Conservation (phyloP, 106 monocot genomes). For the Dendrobium nobile region DNA sequence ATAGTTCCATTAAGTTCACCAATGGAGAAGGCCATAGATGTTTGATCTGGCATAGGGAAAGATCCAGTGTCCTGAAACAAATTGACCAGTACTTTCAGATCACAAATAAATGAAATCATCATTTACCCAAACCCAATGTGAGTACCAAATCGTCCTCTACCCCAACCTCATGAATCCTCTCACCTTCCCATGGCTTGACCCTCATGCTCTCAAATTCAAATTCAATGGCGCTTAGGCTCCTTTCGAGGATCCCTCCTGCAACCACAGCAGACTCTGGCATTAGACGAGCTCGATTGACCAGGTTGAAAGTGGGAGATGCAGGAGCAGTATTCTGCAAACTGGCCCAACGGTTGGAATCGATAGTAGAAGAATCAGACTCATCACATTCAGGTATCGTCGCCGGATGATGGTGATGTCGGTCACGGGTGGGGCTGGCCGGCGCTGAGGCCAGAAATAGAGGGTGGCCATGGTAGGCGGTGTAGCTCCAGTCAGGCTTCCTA, state of each 20-base stretch:
- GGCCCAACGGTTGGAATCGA: conserved; percentile 69
- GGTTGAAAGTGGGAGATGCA: conserved; percentile 81
- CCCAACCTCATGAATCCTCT: conserved; percentile 83
- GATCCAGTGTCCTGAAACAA: not conserved
- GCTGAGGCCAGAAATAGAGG: conserved; percentile 74
- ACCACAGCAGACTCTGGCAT: not conserved
- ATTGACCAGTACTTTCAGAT: not conserved
- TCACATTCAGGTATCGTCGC: conserved; percentile 73
- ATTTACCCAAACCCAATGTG: conserved; percentile 43
- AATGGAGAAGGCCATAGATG: too few relatives aligned
- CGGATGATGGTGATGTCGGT: conserved; percentile 32
- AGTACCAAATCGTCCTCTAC: conserved; percentile 82
- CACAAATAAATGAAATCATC: conserved; percentile 1
- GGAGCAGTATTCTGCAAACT: conserved; percentile 72
- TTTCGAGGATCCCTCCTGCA: conserved; percentile 18
- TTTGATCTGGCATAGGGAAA: not conserved
- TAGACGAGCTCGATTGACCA: conserved; percentile 32
- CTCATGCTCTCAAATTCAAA: conserved; percentile 74
- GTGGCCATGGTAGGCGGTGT: conserved; percentile 14
- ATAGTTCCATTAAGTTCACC: too few relatives aligned
- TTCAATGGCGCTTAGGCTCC: conserved; percentile 35
- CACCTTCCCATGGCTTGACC: conserved; percentile 93
- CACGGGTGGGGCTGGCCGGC: conserved; percentile 73
- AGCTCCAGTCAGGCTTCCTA: conserved; percentile 53
- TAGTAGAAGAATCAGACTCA: conserved; percentile 75